Base-by-base conservation (phyloP, 805 yeast genomes). In the Wickerhamiella lipophila region DNA sequence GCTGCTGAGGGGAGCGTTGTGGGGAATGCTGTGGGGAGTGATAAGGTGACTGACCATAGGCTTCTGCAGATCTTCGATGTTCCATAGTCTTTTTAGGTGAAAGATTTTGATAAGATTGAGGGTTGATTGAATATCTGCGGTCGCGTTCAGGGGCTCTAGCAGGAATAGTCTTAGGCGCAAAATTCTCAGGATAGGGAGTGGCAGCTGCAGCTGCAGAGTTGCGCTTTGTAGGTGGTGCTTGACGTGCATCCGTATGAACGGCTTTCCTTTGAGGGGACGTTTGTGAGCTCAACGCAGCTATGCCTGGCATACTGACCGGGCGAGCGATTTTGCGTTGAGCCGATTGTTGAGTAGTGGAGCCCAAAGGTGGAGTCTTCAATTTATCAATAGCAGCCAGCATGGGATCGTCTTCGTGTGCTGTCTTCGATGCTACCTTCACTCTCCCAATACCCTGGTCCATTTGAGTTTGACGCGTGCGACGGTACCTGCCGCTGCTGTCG, bases 361-460 rank as follows among this genome's bases (percentile, higher is more conserved):
- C 34, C 13, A 50, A 7, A 11, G 58, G 49, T 2, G 67, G 64
- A 5, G 63, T 46, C 56, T 65, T 66, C 42, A 68, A 58, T 12
- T 69, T 71, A 50, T 73, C 75, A 47, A 77, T 60, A 1, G 79
- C 79, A 2, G 77, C 75, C 29, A 76, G 70, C 40, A 77, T 60
- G 7, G 80, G 80, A 55, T 77, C 79, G n/a, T 54, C 55, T 43
- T 40, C 43, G 12, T 40, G 47, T 11, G 41, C 47, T n/a, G 25
- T 15, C 34, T 56, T 47, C 8, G 60, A 34, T 12, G 39, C 27
- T 1, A 36, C 26, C 12, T 32, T 32, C 12, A 32, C 38, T 32
- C 38, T 32, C n/a, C 32, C 32, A 13, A 13, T n/a, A 5, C 38
- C 38, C 19, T 32, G 38, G 6, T n/a, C 19, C 38, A 32, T 32